A percentile compares a stretch with the other conserved stretches of the same genome.
These are phyloP conservation scores for Meyerozyma athensensis DNA, from an alignment of 1,139 yeast genomes.

Conservation along the genomic window DNA sequence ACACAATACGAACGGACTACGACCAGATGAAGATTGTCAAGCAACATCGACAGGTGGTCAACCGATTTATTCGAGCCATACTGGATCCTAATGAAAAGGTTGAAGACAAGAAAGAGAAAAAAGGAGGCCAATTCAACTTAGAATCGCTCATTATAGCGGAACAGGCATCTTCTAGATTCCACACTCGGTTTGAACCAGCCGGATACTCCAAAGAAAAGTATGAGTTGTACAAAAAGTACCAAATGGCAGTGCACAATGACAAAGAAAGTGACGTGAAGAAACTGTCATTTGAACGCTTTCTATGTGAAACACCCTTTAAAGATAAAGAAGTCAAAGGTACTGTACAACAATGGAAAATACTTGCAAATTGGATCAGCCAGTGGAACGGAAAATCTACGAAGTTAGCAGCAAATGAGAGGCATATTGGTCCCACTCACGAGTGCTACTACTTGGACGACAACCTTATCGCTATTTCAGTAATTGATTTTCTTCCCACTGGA, in stretches of 20 bases:
- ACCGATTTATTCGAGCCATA: conserved; percentile 52
- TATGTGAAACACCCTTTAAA: conserved; percentile 65
- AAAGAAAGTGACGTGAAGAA: conserved; percentile 39
- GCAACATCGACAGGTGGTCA: conserved; percentile 63
- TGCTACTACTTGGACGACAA: conserved; percentile 63
- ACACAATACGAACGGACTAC: conserved; percentile 66
- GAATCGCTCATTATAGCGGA: conserved; percentile 25
- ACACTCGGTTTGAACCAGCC: conserved; percentile 52
- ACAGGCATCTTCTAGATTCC: conserved; percentile 30
- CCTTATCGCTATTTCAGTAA: conserved; percentile 70
- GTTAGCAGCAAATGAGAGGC: conserved; percentile 3
- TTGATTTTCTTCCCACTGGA: conserved; percentile 74
- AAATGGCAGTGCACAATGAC: conserved; percentile 64
- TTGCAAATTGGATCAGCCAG: conserved; percentile 26
- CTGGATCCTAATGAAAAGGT: conserved; percentile 10
- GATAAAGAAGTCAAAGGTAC: conserved; percentile 23
- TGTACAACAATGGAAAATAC: conserved; percentile 23
- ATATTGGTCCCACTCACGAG: conserved; percentile 63
- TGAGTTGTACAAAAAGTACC: conserved; percentile 64
- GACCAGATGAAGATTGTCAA: conserved; percentile 46
- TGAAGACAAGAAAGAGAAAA: conserved; percentile 12
- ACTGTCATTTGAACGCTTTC: conserved; percentile 53
- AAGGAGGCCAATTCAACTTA: conserved; percentile 18
- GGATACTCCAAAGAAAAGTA: conserved; percentile 56
- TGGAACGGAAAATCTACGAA: conserved; percentile 10